A percentile compares a stretch with the other conserved stretches of the same genome.
phyloP scores from a whole-genome alignment of 2,329 filamentous ascomycete genomes.

The Cladosporium sp. region DNA sequence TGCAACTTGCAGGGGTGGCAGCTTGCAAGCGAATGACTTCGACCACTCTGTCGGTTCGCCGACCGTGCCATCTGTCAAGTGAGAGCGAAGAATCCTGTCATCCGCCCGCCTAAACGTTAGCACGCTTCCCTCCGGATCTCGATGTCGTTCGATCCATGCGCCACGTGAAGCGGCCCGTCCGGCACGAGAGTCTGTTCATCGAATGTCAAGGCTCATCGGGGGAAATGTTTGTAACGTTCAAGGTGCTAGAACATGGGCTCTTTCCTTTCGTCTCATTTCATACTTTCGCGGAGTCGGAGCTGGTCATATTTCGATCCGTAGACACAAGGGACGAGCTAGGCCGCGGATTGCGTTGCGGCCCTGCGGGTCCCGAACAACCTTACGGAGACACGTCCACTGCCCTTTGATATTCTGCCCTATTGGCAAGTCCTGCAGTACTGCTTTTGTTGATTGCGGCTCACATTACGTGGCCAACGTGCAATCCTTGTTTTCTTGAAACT shows the following conservation, averaged over 20 bases:
- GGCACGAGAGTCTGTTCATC: neutral
- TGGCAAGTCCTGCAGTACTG: neutral
- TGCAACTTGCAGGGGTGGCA: neutral
- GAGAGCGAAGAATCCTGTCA: slow-evolving; percentile 3
- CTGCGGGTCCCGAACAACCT: neutral
- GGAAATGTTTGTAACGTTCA: neutral
- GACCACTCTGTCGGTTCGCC: neutral
- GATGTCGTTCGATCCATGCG: neutral
- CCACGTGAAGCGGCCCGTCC: slow-evolving; percentile 3
- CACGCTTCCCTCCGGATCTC: neutral
- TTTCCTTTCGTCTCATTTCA: no score
- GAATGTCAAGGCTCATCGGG: neutral
- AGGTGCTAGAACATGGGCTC: no score
- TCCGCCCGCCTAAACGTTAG: neutral
- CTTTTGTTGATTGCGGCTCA: neutral
- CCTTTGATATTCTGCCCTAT: neutral
- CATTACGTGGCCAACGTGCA: neutral
- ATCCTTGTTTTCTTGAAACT: neutral
- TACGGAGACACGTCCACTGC: neutral
- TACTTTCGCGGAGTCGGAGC: neutral
- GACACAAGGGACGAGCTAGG: neutral
- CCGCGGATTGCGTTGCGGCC: neutral
- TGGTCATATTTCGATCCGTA: neutral
- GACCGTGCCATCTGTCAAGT: neutral
- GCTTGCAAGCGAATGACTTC: slow-evolving; percentile 1